phyloP scores from a whole-genome alignment of 805 yeast genomes.

The Metschnikowia noctiluminum region DNA sequence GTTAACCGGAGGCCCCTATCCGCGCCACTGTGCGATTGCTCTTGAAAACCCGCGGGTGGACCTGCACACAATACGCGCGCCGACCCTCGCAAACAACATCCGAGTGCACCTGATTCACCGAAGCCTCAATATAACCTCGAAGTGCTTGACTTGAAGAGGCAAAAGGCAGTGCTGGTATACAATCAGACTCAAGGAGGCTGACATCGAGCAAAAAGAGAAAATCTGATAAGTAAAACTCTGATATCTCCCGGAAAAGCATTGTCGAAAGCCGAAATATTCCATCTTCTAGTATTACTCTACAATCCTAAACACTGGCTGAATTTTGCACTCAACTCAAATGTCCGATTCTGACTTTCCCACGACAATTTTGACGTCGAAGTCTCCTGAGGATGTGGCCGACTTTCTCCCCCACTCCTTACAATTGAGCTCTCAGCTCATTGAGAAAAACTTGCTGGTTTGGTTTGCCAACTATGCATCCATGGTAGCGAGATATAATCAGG shows the following conservation, averaged over 20 bases:
- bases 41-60: neutral
- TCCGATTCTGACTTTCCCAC: conserved; percentile 26
- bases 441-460: conserved; percentile 32
- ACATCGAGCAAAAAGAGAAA: neutral
- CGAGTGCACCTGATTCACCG: neutral
- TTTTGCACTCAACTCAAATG: conserved; percentile 6
- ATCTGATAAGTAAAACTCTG: too few relatives aligned
- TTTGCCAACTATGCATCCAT: conserved; percentile 25
- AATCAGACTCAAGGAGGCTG: neutral
- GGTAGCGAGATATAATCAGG: conserved; percentile 21
- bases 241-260: neutral
- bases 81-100: neutral
- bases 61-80: neutral
- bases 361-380: conserved; percentile 38
- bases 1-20: too few relatives aligned
- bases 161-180: neutral
- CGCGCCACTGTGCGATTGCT: neutral
- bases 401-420: conserved; percentile 36
- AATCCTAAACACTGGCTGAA: neutral
- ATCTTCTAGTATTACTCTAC: neutral
- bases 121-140: neutral
- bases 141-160: neutral
- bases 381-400: conserved; percentile 40
- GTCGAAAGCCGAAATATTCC: neutral
- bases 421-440: conserved; percentile 27